These are phyloP conservation scores for Linum usitatissimum DNA, from an alignment of 345 rosid genomes.

Conservation along the genomic window DNA sequence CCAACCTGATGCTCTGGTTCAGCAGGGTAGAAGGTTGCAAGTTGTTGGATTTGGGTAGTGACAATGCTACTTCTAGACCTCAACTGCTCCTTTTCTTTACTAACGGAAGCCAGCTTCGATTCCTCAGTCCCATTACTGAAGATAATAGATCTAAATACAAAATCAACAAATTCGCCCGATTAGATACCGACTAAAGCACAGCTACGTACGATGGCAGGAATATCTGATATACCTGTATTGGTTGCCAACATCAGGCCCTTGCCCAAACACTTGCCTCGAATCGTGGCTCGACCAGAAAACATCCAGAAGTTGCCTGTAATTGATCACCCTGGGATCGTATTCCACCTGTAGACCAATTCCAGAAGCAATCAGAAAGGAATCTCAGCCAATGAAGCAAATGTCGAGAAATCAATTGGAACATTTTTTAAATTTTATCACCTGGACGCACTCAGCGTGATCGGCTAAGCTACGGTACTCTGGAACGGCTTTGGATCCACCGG, in stretches of 20 bases:
- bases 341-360: constrained; percentile 46
- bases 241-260: constrained; percentile 93
- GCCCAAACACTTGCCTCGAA: constrained; percentile 85
- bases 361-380: neutral
- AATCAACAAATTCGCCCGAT: neutral
- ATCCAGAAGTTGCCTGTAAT: constrained; percentile 65
- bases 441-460: constrained; percentile 81
- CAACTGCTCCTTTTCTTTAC: constrained; percentile 81
- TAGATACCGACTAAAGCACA: neutral
- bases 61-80: constrained; percentile 60
- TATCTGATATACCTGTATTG: constrained; percentile 58
- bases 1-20: constrained; percentile 91
- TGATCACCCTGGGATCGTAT: constrained; percentile 57
- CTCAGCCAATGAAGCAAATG: neutral
- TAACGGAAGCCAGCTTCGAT: constrained; percentile 48
- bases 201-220: neutral
- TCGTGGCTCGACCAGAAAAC: constrained; percentile 91
- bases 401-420: neutral
- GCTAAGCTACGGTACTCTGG: constrained; percentile 75
- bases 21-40: constrained; percentile 57
- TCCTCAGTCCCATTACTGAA: constrained; percentile 84
- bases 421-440: constrained; percentile 25
- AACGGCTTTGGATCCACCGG: constrained; percentile 62
- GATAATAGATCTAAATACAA: constrained; percentile 51
- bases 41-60: constrained; percentile 74